Evolutionary conservation across 305 asterid genomes (phyloP), one percentile per base, ranked within the genome.

Genomic region (Euphrasia arctica): DNA sequence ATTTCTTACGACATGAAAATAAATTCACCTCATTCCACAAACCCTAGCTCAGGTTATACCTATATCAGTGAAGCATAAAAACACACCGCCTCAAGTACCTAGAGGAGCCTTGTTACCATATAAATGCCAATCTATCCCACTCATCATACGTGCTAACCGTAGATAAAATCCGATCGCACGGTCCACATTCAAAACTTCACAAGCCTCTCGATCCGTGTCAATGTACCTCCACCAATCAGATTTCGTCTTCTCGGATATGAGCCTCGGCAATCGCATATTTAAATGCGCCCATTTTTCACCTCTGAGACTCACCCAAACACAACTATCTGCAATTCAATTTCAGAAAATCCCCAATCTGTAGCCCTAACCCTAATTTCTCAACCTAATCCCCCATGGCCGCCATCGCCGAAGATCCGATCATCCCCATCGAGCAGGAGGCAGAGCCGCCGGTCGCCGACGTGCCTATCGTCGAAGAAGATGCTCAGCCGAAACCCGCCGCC

Each of bases 361-460:
- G 6, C 70, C 71, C 70, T 69, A 78, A 65, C 72, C 81, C 82
- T 76, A 60, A 42, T 51, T 62, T 65, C 31, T 25, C 0, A 47
- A 47, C 15, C 56, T 32, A 3, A 32, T 32, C 5, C 5, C 36
- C 5, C 34, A 80, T 77, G 86, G 75, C 86, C 28, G 10, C 89
- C 45, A 67, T 73, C 2, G 97, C 72, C 3, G 97, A 88, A 67
- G 96, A 84, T 51, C 80, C 86, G 15, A 52, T 74, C 47, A 49
- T 72, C 14, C 67, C 64, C 54, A 59, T 62, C 31, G 90, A 78
- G 61, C 50, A 70, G 22, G 68, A 31, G 48, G 59, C 18, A 0
- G 89, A 71, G 70, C 68, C 60, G 10, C 62, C 66, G 3, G 75
- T 50, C 3, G 60, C 65, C 14, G 85, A 54, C 8, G 83, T 81